These are phyloP conservation scores for Penicillium canescens DNA, from an alignment of 495 filamentous ascomycete genomes.

Conservation along the genomic window DNA sequence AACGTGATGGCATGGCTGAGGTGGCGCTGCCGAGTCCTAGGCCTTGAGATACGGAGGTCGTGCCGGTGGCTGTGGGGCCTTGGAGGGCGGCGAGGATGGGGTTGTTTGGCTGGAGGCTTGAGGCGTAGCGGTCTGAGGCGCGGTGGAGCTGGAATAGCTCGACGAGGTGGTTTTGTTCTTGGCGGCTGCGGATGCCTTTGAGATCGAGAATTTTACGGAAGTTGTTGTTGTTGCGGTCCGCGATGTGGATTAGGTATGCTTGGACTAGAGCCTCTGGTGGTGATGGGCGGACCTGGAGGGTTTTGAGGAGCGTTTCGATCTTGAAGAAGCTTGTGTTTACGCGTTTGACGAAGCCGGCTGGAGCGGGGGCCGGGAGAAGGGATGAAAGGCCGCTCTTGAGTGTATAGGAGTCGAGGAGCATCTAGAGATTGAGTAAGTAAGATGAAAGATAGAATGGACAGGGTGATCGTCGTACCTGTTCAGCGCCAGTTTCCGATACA, in stretches of 20 bases:
- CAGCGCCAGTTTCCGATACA: slow-evolving; percentile 91
- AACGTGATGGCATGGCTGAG: slow-evolving; percentile 53
- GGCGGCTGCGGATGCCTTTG: slow-evolving; percentile 76
- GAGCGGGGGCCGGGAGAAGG: slow-evolving; percentile 45
- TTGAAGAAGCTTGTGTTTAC: slow-evolving; percentile 82
- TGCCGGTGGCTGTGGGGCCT: slow-evolving; percentile 36
- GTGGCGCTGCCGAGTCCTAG: slow-evolving; percentile 39
- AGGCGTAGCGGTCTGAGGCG: slow-evolving; percentile 54
- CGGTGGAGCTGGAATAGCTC: slow-evolving; percentile 89
- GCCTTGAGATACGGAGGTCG: slow-evolving; percentile 43
- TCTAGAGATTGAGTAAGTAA: slow-evolving; percentile 44
- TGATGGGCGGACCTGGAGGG: slow-evolving; percentile 87
- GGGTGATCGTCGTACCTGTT: slow-evolving; percentile 61
- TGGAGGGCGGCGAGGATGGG: slow-evolving; percentile 43
- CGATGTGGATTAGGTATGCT: slow-evolving; percentile 94
- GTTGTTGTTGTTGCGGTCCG: slow-evolving; percentile 86
- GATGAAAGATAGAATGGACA: background rate
- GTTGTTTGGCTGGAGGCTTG: slow-evolving; percentile 44
- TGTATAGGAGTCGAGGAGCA: slow-evolving; percentile 92
- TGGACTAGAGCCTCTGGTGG: slow-evolving; percentile 94
- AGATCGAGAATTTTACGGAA: slow-evolving; percentile 96
- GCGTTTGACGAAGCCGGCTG: slow-evolving; percentile 77
- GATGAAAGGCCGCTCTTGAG: slow-evolving; percentile 76
- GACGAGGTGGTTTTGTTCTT: slow-evolving; percentile 78
- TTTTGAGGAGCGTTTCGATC: slow-evolving; percentile 92